phyloP scores from a whole-genome alignment of 306 rosid species.

The Senna tora region DNA sequence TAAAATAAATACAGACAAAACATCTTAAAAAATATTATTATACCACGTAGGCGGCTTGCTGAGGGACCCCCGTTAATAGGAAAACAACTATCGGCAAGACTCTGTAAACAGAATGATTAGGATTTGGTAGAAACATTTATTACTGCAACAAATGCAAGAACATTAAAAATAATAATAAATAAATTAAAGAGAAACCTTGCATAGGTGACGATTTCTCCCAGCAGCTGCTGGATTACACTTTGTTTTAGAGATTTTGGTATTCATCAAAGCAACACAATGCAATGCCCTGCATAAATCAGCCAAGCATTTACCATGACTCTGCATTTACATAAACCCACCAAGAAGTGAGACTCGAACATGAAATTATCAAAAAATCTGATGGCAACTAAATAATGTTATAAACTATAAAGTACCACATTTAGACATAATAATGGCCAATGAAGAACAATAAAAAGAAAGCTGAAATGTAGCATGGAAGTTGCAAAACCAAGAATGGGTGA shows the following conservation, averaged over 20 bases:
- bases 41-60: conserved; percentile 86
- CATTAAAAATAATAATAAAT: background rate
- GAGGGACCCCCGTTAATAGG: conserved; percentile 69
- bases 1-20: conserved; percentile 21
- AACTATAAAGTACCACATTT: background rate
- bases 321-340: conserved; percentile 39
- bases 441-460: conserved; percentile 13
- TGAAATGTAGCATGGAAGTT: conserved; percentile 2
- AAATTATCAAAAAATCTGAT: too few relatives aligned
- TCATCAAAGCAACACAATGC: conserved; percentile 74
- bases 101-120: conserved; percentile 50
- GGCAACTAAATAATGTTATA: too few relatives aligned
- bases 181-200: conserved; percentile 75
- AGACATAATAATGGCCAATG: conserved; percentile 14
- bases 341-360: conserved; percentile 10
- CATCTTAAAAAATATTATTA: conserved; percentile 29
- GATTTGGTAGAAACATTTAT: conserved; percentile 30
- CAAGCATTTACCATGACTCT: conserved; percentile 83
- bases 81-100: conserved; percentile 83
- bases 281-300: conserved; percentile 96
- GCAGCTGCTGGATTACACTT: conserved; percentile 88
- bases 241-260: conserved; percentile 62
- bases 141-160: conserved; percentile 5
- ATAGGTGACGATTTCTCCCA: conserved; percentile 78
- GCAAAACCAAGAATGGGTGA: conserved; percentile 4